Evolutionary conservation across 257 asterid species (phyloP), one percentile per base, ranked within the genome.

Genomic region (Solanum ossicruentum): DNA sequence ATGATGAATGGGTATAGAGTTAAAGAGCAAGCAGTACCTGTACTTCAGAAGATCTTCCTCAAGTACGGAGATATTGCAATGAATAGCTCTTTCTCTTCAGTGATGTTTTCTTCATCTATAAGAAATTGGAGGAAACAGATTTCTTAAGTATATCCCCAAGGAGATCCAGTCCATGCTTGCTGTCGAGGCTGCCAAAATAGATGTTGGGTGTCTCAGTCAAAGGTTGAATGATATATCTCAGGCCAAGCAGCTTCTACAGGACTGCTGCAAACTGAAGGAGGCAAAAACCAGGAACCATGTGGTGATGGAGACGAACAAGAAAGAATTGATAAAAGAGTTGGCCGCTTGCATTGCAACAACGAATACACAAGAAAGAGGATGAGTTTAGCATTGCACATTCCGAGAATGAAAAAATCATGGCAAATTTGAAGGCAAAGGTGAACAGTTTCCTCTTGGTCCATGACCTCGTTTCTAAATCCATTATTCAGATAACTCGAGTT

Each of bases 1-100:
- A 73, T 85, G 12, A 57, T 87, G 10, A 1, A 52, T 39, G 58
- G 66, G 51, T 81, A 84, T 66, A 49, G 55, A 51, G 86, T 87
- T 61, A 81, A 84, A 51, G 47, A 45, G 70, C 86, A 87, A 63
- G 78, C 79, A 43, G 82, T n/a, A 23, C 75, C 86, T 13, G 15
- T 73, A 10, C 87, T 81, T 10, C n/a, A 72, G 36, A 49, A 61
- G 4, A 87, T 87, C 71, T 49, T 87, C 13, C 75, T 54, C 0
- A 73, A 72, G 36, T 12, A 87, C 49, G 84, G 87, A 13, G 87
- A 81, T 54, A 87, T 87, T 84, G 85, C 86, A 9, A 51, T 41
- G 16, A 43, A 84, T 75, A 49, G 80, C 83, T 55, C 54, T 52
- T 26, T 75, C 61, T 47, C 81, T 49, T 49, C 81, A 8, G 43